These are phyloP conservation scores for Alectoria sarmentosa DNA, from an alignment of 495 filamentous ascomycete genomes.

Conservation along the genomic window DNA sequence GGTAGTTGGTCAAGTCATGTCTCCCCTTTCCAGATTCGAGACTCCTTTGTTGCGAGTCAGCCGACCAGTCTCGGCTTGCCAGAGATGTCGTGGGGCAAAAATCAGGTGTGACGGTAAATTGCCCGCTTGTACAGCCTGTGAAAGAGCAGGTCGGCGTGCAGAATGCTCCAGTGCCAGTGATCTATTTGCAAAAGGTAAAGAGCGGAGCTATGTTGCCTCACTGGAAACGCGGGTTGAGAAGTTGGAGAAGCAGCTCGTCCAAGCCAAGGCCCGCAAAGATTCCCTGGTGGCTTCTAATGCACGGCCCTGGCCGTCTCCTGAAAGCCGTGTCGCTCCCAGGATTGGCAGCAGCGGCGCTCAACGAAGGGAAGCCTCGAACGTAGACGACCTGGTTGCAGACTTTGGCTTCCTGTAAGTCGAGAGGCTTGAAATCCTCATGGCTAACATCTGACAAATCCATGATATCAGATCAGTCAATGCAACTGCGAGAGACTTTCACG, in stretches of 20 bases:
- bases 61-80: constrained; percentile 86
- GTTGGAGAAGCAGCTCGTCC: constrained; percentile 63
- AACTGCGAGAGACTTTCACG: constrained; percentile 84
- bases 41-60: constrained; percentile 82
- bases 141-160: constrained; percentile 68
- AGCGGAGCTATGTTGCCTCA: constrained; percentile 90
- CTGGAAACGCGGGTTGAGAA: constrained; percentile 82
- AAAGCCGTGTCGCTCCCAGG: neutral
- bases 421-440: neutral
- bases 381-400: constrained; percentile 73
- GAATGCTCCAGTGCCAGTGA: constrained; percentile 92
- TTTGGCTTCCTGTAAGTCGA: constrained; percentile 66
- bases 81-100: constrained; percentile 85
- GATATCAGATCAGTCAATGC: constrained; percentile 72
- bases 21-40: constrained; percentile 35
- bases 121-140: constrained; percentile 87
- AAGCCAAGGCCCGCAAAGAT: constrained; percentile 44
- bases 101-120: constrained; percentile 95
- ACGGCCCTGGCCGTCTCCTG: constrained; percentile 12
- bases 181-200: constrained; percentile 89
- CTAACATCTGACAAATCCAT: constrained; percentile 3
- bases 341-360: constrained; percentile 29
- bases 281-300: constrained; percentile 35
- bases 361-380: constrained; percentile 60
- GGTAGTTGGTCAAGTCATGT: neutral